phyloP scores from a whole-genome alignment of 768 basidiomycete species.

The Melanogaster broomeanus region DNA sequence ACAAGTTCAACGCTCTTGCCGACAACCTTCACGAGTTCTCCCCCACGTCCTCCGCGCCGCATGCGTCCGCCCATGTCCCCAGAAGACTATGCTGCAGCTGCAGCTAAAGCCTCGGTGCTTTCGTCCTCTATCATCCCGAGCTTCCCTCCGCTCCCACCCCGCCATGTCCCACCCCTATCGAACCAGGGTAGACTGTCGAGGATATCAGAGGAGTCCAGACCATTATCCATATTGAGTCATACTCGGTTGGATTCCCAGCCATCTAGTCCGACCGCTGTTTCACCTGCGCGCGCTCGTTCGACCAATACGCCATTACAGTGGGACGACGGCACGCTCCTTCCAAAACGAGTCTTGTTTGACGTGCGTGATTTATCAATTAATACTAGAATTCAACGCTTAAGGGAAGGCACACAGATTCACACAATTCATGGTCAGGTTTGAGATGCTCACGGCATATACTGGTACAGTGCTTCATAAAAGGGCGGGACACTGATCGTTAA shows the following conservation, averaged over 20 bases:
- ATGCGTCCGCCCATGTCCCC: conserved; percentile 16
- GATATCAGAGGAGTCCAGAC: not conserved
- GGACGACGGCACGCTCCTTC: not conserved
- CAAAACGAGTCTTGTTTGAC: not conserved
- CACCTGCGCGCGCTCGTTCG: not conserved
- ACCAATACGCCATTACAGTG: not conserved
- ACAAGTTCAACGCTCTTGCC: not conserved
- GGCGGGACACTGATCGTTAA: not conserved
- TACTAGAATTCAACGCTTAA: conserved; percentile 4
- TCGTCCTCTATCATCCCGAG: conserved; percentile 1
- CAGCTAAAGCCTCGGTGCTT: not conserved
- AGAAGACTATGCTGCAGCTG: not conserved
- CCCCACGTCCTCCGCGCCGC: conserved; percentile 14
- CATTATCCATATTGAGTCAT: not conserved
- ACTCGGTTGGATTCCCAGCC: not conserved
- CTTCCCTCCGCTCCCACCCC: conserved; percentile 30
- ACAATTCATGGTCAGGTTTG: not conserved
- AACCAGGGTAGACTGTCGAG: not conserved
- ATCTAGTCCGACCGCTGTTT: not conserved
- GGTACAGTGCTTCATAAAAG: not conserved
- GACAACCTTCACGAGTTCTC: conserved; percentile 4
- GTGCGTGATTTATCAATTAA: conserved; percentile 3
- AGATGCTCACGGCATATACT: not conserved
- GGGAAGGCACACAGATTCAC: not conserved
- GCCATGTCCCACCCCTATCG: conserved; percentile 13